Evolutionary conservation across 352 stramenopile genomes (phyloP), one percentile per base, ranked within the genome.

Genomic region (Blastocystis sp.): DNA sequence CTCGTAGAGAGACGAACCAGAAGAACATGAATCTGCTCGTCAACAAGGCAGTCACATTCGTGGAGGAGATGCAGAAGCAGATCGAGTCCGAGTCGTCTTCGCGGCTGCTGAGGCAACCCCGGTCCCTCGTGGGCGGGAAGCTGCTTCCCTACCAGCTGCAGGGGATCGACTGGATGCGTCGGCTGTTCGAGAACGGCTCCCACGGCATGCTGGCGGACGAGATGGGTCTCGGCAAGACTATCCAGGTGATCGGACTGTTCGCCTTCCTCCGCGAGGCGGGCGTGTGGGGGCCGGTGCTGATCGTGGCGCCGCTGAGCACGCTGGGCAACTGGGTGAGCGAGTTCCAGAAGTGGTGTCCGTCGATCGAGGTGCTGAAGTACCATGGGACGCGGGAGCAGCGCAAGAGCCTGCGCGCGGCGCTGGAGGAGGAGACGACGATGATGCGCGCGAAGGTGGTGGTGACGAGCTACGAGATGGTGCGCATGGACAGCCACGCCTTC

Each of bases 311-410:
- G 2, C 96, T 99, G 69, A 98, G 96, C 4, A 99, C 97, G 23
- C 93, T 98, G 17, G 95, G 95, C 53, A 99, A 99, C 90, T 99
- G 97, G 97, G 96, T 98, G 92, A 91, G 91, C 61, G 97, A 99
- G 90, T 94, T 99, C 70, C 93, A 97, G 91, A 94, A 97, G 88
- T 99, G 96, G 95, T 82, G 41, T 60, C 96, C 96, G 0, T 92
- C 90, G 19, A 94, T 98, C 86, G 92, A 93, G 19, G 95, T 96
- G 3, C 92, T 98, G 81, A 95, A 98, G 88, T 99, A 98, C 88
- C 97, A 99, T 92, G 96, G 96, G 60, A 92, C 91, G 60, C 96
- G 96, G 88, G 92, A 97, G 7, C 94, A 98, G 88, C 93, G 96
- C 41, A 94, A 94, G 0, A 90, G 91, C n/a, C 92, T 98, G 90